Base-by-base conservation (phyloP, 805 yeast genomes). In the Sugiyamaella floridensis region DNA sequence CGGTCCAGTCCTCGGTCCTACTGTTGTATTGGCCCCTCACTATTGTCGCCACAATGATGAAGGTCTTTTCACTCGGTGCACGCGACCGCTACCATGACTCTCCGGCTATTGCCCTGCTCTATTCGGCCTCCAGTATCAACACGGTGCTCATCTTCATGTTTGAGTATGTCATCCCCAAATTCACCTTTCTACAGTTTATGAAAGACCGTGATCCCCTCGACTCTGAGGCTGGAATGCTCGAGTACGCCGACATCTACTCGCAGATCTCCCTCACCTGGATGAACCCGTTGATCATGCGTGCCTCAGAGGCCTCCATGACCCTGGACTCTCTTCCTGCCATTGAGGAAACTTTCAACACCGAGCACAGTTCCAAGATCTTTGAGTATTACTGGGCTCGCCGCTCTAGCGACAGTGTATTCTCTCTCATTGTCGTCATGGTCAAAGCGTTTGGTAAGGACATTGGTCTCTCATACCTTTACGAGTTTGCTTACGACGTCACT, bases 201-300 rank as follows among this genome's bases (percentile, higher is more conserved):
- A 22, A 20, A 8, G 47, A 14, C n/a, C 18, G 12, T 34, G 44
- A 43, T 26, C 32, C 43, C 32, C 26, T 50, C 37, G 52, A 48
- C 8, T 28, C 47, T 1, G 56, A 49, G 16, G 19, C 32, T 1
- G 51, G 54, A 10, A 37, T 59, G 19, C 47, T 70, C 48, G 77
- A 73, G 42, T 58, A 62, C 41, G 76, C 83, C 40, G 76, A 80
- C 58, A 65, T 81, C 9, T 80, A 78, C 57, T 73, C 80, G 32
- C 71, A 71, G 48, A 64, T 82, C 51, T 73, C 83, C 1, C 79
- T 82, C 62, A 68, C 71, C 44, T 82, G 86, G 86, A 74, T 82
- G 77, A 76, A 80, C 4, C 78, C 77, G 1, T 69, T 82, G 59
- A 80, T 82, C 80, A 54, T 72, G 69, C 55, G 84, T 83, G 40